A percentile compares a stretch with the other conserved stretches of the same genome.
Evolutionary conservation across 148 eudicot species (phyloP).

Genomic region (Silene latifolia): DNA sequence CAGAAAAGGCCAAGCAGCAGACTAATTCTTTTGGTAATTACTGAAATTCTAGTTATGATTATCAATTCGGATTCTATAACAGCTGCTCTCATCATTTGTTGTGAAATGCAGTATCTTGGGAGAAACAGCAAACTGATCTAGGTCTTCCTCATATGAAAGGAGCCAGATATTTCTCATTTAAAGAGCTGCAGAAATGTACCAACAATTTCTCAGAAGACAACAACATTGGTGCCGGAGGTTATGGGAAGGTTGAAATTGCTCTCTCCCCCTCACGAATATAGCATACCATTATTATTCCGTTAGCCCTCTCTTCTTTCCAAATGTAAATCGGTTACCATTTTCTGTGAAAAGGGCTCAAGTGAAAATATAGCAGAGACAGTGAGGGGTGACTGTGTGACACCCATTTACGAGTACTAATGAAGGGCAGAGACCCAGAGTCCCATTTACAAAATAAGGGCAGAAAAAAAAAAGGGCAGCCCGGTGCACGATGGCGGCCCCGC

Average conservation of each 20-base stretch:
- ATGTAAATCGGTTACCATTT: not conserved
- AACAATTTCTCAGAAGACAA: constrained; percentile 59
- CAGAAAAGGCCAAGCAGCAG: constrained; percentile 42
- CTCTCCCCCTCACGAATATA: not conserved
- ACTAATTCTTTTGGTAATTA: constrained; percentile 53
- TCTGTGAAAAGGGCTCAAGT: not conserved
- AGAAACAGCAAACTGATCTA: constrained; percentile 43
- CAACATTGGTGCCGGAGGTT: constrained; percentile 73
- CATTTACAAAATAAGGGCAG: not conserved
- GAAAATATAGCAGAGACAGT: not conserved
- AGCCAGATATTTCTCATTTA: constrained; percentile 64
- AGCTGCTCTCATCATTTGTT: constrained; percentile 8
- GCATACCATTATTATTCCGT: not conserved
- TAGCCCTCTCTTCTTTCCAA: not conserved
- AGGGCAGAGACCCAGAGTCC: too few relatives aligned
- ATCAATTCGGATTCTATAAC: not conserved
- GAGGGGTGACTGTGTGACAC: not conserved
- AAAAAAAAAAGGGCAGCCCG: too few relatives aligned
- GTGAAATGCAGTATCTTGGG: constrained; percentile 65
- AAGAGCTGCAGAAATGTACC: constrained; percentile 63
- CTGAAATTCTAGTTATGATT: not conserved
- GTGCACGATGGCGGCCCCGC: too few relatives aligned
- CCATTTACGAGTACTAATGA: too few relatives aligned
- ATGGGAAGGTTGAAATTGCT: constrained; percentile 57
- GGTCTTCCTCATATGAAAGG: constrained; percentile 72